phyloP scores from a whole-genome alignment of 2,329 filamentous ascomycete species.

The Ophiostoma populinum region DNA sequence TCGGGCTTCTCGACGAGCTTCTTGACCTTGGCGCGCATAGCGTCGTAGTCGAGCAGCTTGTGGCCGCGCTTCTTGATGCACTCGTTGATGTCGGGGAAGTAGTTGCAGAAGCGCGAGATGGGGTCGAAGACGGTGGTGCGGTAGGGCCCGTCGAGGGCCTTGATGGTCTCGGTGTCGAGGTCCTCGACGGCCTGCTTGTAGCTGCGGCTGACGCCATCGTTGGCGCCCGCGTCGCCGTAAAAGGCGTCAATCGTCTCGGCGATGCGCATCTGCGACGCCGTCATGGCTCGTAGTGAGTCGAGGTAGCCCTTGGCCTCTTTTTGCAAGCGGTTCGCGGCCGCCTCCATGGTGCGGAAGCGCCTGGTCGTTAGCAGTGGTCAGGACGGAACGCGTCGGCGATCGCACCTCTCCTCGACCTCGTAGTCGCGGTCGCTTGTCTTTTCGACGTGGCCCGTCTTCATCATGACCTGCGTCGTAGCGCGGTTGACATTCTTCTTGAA shows the following conservation, averaged over 20 bases:
- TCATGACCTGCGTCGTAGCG: constrained; percentile 98
- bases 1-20: constrained; percentile 95
- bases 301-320: constrained; percentile 98
- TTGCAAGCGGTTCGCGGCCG: constrained; percentile 77
- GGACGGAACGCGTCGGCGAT: too few species aligned
- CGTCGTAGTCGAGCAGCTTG: constrained; percentile 96
- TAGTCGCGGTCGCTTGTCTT: constrained; percentile 98
- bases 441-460: constrained; percentile 98
- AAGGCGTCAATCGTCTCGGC: constrained; percentile 98
- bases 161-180: constrained; percentile 94
- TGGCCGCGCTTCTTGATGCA: constrained; percentile 98
- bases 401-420: constrained; percentile 81
- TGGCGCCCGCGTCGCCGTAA: constrained; percentile 89
- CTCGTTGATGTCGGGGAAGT: constrained; percentile 98
- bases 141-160: constrained; percentile 92
- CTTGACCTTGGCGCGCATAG: constrained; percentile 89
- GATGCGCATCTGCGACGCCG: constrained; percentile 96
- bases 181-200: constrained; percentile 99
- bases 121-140: constrained; percentile 89
- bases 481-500: constrained; percentile 97
- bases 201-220: constrained; percentile 84
- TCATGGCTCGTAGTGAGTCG: constrained; percentile 95
- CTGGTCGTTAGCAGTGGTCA: too few species aligned
- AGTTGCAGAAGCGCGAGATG: constrained; percentile 89
- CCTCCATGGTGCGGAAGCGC: constrained; percentile 94